These are phyloP conservation scores for Botryotinia calthae DNA, from an alignment of 2,329 filamentous ascomycete genomes.

Conservation along the genomic window DNA sequence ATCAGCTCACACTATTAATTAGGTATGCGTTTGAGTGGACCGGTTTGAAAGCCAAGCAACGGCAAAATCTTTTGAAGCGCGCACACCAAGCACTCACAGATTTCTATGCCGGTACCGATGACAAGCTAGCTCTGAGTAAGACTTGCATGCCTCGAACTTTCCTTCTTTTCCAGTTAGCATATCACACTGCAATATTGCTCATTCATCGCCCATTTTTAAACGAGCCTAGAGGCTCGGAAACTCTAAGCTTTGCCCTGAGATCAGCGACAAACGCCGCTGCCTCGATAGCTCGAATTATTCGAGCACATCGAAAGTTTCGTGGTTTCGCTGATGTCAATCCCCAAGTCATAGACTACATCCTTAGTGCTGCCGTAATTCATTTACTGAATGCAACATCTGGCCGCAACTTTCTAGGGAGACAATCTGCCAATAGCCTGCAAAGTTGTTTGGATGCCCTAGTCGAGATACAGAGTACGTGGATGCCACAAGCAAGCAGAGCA, in stretches of 20 bases:
- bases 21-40: slow-evolving; percentile 4
- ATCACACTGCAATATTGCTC: slow-evolving; percentile 3
- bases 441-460: not conserved
- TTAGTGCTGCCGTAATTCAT: slow-evolving; percentile 1
- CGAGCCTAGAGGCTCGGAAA: not conserved
- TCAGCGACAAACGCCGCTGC: slow-evolving; percentile 5
- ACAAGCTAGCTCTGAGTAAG: slow-evolving; percentile 6
- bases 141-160: slow-evolving; percentile 7
- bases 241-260: not conserved
- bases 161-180: slow-evolving; percentile 8
- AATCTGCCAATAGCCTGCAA: slow-evolving; percentile 3
- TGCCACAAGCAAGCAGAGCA: slow-evolving; percentile 3
- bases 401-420: slow-evolving; percentile 2
- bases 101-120: not conserved
- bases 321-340: not conserved
- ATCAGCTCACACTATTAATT: not conserved
- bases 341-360: slow-evolving; percentile 3
- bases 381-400: slow-evolving; percentile 1
- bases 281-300: not conserved
- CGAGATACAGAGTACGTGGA: not conserved
- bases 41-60: not conserved
- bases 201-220: not conserved
- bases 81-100: slow-evolving; percentile 5
- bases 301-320: slow-evolving; percentile 1
- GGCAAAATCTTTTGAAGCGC: not conserved